phyloP scores from a whole-genome alignment of 352 stramenopile genomes.

The Pythium aristosporum region DNA sequence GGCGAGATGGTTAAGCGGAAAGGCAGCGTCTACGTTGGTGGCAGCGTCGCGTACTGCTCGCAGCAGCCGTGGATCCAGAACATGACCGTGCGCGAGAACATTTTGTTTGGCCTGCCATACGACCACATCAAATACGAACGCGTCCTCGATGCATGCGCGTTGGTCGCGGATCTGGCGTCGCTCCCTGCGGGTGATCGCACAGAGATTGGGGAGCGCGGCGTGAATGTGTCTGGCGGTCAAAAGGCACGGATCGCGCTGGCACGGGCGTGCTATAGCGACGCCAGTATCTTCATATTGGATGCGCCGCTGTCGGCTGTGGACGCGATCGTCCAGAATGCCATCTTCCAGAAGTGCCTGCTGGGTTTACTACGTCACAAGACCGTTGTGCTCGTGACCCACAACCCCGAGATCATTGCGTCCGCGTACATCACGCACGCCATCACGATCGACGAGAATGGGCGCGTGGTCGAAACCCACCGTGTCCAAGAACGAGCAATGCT shows the following conservation, averaged over 20 bases:
- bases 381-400: conserved; percentile 25
- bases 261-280: conserved; percentile 54
- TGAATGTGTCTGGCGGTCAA: conserved; percentile 55
- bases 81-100: conserved; percentile 61
- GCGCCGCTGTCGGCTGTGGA: conserved; percentile 90
- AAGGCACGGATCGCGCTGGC: conserved; percentile 54
- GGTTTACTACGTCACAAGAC: conserved; percentile 22
- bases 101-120: conserved; percentile 84
- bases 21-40: conserved; percentile 25
- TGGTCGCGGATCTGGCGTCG: conserved; percentile 48
- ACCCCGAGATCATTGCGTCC: conserved; percentile 25
- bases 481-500: too few species aligned
- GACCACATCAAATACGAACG: conserved; percentile 41
- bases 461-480: conserved; percentile 33
- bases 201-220: conserved; percentile 52
- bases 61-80: conserved; percentile 90
- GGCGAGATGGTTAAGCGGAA: conserved; percentile 69
- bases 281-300: conserved; percentile 82
- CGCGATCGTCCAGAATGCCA: conserved; percentile 84
- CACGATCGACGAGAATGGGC: conserved; percentile 12
- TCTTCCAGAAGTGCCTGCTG: conserved; percentile 57
- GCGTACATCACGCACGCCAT: conserved; percentile 14
- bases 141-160: conserved; percentile 49
- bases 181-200: conserved; percentile 65
- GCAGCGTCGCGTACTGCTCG: conserved; percentile 59